These are phyloP conservation scores for Kwoniella sp. DNA, from an alignment of 768 basidiomycete genomes.

Conservation along the genomic window DNA sequence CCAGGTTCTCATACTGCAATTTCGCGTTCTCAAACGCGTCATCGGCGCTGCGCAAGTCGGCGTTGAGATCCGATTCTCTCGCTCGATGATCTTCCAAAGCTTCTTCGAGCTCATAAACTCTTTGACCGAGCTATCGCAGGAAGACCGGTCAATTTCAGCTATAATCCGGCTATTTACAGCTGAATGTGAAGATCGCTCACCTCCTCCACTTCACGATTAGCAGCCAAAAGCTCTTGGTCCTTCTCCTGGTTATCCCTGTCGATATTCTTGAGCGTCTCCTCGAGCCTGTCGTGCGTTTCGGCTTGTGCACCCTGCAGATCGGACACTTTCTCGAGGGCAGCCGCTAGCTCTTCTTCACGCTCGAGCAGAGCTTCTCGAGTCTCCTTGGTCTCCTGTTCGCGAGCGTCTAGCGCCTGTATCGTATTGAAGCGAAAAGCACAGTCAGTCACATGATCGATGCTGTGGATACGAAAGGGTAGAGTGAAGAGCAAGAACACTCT, in stretches of 20 bases:
- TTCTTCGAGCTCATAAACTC: constrained; percentile 81
- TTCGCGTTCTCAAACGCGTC: constrained; percentile 63
- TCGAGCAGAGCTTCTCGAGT: constrained; percentile 59
- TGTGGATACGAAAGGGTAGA: no score
- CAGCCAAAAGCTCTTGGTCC: constrained; percentile 72
- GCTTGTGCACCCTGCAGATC: constrained; percentile 66
- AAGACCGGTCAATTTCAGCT: neutral
- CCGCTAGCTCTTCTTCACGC: constrained; percentile 75
- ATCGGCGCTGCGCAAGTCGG: constrained; percentile 60
- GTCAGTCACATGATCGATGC: neutral
- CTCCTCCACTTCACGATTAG: constrained; percentile 76
- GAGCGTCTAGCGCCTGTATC: constrained; percentile 31
- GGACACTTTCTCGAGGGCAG: constrained; percentile 70
- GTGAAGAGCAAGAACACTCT: no score
- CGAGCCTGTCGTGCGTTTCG: constrained; percentile 47
- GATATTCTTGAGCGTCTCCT: constrained; percentile 61
- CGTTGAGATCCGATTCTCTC: constrained; percentile 59
- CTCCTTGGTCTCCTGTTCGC: constrained; percentile 44
- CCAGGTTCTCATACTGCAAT: constrained; percentile 70
- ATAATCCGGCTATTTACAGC: neutral
- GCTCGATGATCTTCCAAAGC: constrained; percentile 66
- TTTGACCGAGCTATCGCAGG: constrained; percentile 61
- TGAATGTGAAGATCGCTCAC: constrained; percentile 55
- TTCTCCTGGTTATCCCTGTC: constrained; percentile 78
- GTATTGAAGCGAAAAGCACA: neutral